These are phyloP conservation scores for Pyrenula massariospora DNA, from an alignment of 495 filamentous ascomycete species.

Conservation along the genomic window DNA sequence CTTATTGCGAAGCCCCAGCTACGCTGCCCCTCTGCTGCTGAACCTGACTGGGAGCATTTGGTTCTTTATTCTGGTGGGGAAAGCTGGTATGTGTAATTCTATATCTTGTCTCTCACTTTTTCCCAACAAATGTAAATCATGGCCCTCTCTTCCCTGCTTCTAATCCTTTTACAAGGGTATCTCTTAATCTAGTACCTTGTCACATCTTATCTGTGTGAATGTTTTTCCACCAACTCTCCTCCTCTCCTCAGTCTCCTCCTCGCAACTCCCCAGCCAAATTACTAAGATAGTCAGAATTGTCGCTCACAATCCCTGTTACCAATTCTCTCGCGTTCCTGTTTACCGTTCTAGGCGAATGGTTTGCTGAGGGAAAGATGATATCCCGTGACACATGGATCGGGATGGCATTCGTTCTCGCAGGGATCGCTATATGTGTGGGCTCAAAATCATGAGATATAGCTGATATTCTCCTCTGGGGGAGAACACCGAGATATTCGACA, in stretches of 20 bases:
- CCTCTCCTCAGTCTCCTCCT: no score
- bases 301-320: conserved; percentile 85
- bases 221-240: background rate
- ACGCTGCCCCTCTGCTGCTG: conserved; percentile 73
- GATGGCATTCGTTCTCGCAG: conserved; percentile 67
- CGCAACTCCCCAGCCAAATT: background rate
- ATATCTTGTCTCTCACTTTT: no score
- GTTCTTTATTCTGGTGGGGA: conserved; percentile 92
- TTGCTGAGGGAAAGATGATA: conserved; percentile 82
- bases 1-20: conserved; percentile 66
- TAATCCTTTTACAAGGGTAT: no score
- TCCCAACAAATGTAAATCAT: no score
- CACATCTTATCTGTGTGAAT: background rate
- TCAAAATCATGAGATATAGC: conserved; percentile 19
- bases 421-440: conserved; percentile 80
- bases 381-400: conserved; percentile 81
- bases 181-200: no score
- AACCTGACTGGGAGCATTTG: conserved; percentile 93
- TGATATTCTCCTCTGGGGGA: no score
- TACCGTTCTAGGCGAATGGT: conserved; percentile 92
- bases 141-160: no score
- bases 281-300: conserved; percentile 53
- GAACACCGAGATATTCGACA: no score
- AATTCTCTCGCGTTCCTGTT: conserved; percentile 93
- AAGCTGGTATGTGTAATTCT: conserved; percentile 55